Base-by-base conservation (phyloP, 139 green algal genomes). In the Picochlorum sp. region DNA sequence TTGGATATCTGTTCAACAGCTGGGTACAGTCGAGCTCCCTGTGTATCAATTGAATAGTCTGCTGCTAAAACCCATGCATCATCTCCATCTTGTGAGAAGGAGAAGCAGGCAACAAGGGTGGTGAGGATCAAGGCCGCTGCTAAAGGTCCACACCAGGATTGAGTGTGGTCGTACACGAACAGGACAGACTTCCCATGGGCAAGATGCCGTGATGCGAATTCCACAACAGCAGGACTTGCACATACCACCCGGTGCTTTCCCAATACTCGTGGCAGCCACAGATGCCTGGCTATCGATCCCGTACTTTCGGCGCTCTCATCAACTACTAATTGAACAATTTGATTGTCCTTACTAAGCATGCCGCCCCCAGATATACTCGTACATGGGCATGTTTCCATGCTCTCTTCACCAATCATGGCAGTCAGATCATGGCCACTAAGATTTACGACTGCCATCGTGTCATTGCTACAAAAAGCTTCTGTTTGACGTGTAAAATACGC, bases 201-300 rank as follows among this genome's bases (percentile, higher is more conserved):
- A 6, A 54, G 65, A 51, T 86, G 77, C 10, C 63, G 20, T 2
- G 63, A 75, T 28, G 80, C 59, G 67, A 86, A 88, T 2, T 31
- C 7, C 15, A 86, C 58, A 3, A 74, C 77, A 18, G 67, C 28
- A 15, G 71, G 63, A n/a, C 84, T 73, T 2, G 50, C 30, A 3
- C 59, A 23, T 38, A 49, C 5, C 64, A 88, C 47, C 11, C 45
- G 51, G 24, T 45, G 58, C 13, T 74, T 74, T 7, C 59, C 47
- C 47, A 54, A 11, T 11, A 41, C 34, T 41, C 34, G 34, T 41
- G 34, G 34, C 34, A 41, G 34, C 34, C 34, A 41, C 8, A 41
- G 34, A 41, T 41, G 34, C 34, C 34, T 41, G 8, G 34, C 2
- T 2, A 41, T 14, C 34, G 34, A 41, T 11, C 34, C 18, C 47